phyloP scores from a whole-genome alignment of 2,329 filamentous ascomycete genomes.

The Aspergillus alliaceus region DNA sequence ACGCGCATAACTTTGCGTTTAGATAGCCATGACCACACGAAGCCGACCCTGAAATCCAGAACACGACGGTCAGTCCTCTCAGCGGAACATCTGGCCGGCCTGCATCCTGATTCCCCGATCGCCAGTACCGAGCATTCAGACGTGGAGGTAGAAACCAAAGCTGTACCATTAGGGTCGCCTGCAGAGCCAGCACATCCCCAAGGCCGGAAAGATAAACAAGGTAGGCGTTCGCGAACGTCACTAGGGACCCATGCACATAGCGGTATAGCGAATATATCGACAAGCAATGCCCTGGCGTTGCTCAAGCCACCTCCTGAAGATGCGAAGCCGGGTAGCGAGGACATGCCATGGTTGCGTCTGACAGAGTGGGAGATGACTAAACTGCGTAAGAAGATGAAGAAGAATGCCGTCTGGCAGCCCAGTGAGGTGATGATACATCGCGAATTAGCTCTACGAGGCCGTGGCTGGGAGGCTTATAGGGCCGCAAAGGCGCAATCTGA shows the following conservation, averaged over 20 bases:
- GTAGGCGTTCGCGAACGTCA: slow-evolving; percentile 24
- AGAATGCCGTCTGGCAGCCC: slow-evolving; percentile 68
- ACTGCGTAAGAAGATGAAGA: slow-evolving; percentile 68
- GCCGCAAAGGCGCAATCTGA: slow-evolving; percentile 53
- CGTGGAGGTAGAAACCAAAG: slow-evolving; percentile 36
- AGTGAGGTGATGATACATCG: slow-evolving; percentile 67
- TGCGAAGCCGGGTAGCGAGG: slow-evolving; percentile 59
- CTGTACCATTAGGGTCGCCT: slow-evolving; percentile 20
- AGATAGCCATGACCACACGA: slow-evolving; percentile 26
- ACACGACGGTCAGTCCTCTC: slow-evolving; percentile 36
- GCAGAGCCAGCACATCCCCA: slow-evolving; percentile 21
- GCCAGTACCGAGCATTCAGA: slow-evolving; percentile 49
- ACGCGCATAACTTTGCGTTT: slow-evolving; percentile 45
- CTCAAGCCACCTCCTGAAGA: slow-evolving; percentile 61
- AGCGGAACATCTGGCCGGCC: slow-evolving; percentile 36
- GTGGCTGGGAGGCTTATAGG: slow-evolving; percentile 52
- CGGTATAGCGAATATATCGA: slow-evolving; percentile 53
- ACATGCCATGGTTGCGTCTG: slow-evolving; percentile 63
- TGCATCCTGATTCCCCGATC: slow-evolving; percentile 47
- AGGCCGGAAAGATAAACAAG: slow-evolving; percentile 45
- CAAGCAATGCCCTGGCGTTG: slow-evolving; percentile 60
- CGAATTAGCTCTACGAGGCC: slow-evolving; percentile 60
- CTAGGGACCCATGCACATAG: slow-evolving; percentile 3
- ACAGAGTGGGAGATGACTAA: slow-evolving; percentile 69
- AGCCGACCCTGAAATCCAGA: slow-evolving; percentile 35